A percentile compares a stretch with the other conserved stretches of the same genome.
Conservation (phyloP, 139 green algal genomes). For the Microglena sp. region DNA sequence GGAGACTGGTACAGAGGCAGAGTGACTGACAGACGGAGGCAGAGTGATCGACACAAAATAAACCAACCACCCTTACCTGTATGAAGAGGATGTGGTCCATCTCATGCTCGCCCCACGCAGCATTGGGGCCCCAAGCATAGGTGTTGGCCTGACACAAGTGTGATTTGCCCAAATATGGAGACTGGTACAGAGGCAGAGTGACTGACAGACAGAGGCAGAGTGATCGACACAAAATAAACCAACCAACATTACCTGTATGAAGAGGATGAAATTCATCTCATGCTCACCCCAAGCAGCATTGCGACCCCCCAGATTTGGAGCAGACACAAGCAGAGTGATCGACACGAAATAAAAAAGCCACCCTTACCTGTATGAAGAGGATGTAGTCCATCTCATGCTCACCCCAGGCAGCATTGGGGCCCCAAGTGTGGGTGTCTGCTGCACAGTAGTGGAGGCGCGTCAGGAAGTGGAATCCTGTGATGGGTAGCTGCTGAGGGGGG, state of each 20-base stretch:
- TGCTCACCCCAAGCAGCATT: slow-evolving; percentile 75
- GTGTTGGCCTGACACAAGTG: slow-evolving; percentile 22
- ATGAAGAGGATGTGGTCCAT: slow-evolving; percentile 92
- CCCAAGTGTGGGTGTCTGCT: slow-evolving; percentile 48
- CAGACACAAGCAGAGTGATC: too few relatives aligned
- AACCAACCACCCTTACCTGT: too few relatives aligned
- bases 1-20: too few relatives aligned
- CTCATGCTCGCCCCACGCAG: slow-evolving; percentile 84
- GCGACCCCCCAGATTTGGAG: too few relatives aligned
- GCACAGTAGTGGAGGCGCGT: slow-evolving; percentile 92
- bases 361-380: slow-evolving; percentile 43
- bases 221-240: too few relatives aligned
- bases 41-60: too few relatives aligned
- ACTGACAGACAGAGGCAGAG: too few relatives aligned
- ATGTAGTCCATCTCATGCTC: slow-evolving; percentile 98
- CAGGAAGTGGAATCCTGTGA: slow-evolving; percentile 30
- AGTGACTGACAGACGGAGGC: too few relatives aligned
- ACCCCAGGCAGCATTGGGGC: slow-evolving; percentile 51
- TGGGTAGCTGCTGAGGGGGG: slow-evolving; percentile 23
- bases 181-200: too few relatives aligned
- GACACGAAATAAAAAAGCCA: neutral
- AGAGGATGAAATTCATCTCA: slow-evolving; percentile 81
- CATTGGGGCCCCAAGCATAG: slow-evolving; percentile 27
- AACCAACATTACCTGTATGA: neutral
- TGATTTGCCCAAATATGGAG: too few relatives aligned